These are phyloP conservation scores for Phalaenopsis aphrodite DNA, from an alignment of 106 monocot species.

Conservation along the genomic window DNA sequence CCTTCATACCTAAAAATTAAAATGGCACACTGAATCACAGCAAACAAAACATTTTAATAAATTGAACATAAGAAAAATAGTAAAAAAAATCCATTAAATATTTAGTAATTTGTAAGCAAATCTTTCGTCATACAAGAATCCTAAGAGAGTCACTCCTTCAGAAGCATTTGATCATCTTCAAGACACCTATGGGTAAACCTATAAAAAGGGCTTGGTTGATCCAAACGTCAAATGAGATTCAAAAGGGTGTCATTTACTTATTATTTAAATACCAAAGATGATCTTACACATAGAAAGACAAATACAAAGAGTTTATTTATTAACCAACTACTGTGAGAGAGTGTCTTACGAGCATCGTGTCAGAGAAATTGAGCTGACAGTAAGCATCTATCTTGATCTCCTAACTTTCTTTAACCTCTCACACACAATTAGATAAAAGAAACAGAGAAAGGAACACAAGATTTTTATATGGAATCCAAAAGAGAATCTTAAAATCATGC, in stretches of 20 bases:
- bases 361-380: too few species aligned
- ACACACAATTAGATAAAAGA: too few species aligned
- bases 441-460: too few species aligned
- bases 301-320: background rate
- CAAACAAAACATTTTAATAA: background rate
- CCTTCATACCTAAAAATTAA: conserved; percentile 62
- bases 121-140: background rate
- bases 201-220: background rate
- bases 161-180: background rate
- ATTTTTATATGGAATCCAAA: too few species aligned
- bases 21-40: too few species aligned
- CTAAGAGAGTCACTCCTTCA: background rate
- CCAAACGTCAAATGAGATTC: background rate
- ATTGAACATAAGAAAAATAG: background rate
- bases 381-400: too few species aligned
- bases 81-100: background rate
- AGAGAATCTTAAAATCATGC: too few species aligned
- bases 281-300: background rate
- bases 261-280: background rate
- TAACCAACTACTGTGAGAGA: background rate
- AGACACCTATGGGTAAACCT: background rate
- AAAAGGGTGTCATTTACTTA: background rate
- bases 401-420: too few species aligned
- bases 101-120: background rate
- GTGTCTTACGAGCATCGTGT: background rate